phyloP scores from a whole-genome alignment of 1,139 yeast species.

The Kluyveromyces sp. region DNA sequence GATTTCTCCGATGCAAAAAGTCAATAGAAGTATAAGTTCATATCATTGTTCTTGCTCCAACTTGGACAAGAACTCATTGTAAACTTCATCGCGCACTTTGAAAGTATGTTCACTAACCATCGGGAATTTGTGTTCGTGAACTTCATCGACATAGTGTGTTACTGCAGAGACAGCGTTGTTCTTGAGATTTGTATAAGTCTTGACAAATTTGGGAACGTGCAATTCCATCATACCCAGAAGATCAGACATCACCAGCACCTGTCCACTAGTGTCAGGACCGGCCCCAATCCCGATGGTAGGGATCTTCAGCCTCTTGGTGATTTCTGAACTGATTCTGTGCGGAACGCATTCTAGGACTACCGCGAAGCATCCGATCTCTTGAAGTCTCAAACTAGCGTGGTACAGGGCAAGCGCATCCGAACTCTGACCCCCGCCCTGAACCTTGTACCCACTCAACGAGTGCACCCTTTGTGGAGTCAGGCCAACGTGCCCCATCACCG shows the following conservation, averaged over 20 bases:
- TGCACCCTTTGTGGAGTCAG: constrained; percentile 84
- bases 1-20: constrained; percentile 14
- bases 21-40: neutral
- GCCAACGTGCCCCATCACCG: constrained; percentile 90
- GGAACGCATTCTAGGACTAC: constrained; percentile 86
- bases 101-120: constrained; percentile 57
- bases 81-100: constrained; percentile 59
- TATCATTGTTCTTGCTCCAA: constrained; percentile 7
- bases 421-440: constrained; percentile 62
- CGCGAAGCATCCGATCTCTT: constrained; percentile 71
- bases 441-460: constrained; percentile 76
- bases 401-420: constrained; percentile 52
- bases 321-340: constrained; percentile 54
- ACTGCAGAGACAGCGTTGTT: constrained; percentile 48
- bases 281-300: constrained; percentile 98
- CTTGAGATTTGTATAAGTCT: constrained; percentile 53
- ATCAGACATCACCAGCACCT: constrained; percentile 84
- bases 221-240: constrained; percentile 66
- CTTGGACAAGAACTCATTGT: constrained; percentile 39
- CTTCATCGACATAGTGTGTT: constrained; percentile 50
- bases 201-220: constrained; percentile 68
- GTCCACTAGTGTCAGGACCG: constrained; percentile 78
- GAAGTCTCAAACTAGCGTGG: constrained; percentile 62
- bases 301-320: constrained; percentile 52
- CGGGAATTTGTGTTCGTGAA: constrained; percentile 53